These are phyloP conservation scores for Dactylellina haptotyla DNA, from an alignment of 2,329 filamentous ascomycete species.

Conservation along the genomic window DNA sequence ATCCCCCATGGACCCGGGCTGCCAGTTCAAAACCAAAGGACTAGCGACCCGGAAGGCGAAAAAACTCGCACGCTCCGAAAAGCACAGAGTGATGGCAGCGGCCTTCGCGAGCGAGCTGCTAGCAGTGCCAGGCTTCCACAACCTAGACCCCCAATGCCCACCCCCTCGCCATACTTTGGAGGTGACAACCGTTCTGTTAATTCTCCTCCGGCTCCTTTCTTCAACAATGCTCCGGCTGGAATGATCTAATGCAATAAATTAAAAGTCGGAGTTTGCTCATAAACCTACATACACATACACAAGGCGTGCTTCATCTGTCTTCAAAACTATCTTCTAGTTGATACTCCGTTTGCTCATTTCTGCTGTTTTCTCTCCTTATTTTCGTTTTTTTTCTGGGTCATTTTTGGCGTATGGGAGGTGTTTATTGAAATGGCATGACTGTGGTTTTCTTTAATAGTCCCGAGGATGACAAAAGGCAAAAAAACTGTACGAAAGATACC, in stretches of 20 bases:
- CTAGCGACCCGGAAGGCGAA: constrained; percentile 40
- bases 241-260: constrained; percentile 34
- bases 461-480: constrained; percentile 33
- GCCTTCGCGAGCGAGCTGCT: constrained; percentile 41
- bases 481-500: constrained; percentile 30
- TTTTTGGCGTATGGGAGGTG: constrained; percentile 42
- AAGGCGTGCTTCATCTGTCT: background rate
- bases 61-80: constrained; percentile 40
- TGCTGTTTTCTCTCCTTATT: constrained; percentile 3
- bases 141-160: constrained; percentile 22
- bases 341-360: constrained; percentile 2
- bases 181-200: constrained; percentile 35
- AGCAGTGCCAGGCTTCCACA: constrained; percentile 30
- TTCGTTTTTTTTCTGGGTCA: constrained; percentile 26
- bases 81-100: constrained; percentile 40
- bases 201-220: constrained; percentile 26
- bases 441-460: constrained; percentile 29
- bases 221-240: constrained; percentile 47
- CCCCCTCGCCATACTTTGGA: constrained; percentile 29
- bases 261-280: constrained; percentile 14
- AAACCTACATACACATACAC: constrained; percentile 23
- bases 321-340: background rate
- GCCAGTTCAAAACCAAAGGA: constrained; percentile 29
- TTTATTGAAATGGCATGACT: constrained; percentile 48
- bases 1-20: constrained; percentile 9